phyloP scores from a whole-genome alignment of 2,329 filamentous ascomycete species.

The Chaetothyriales sp. region DNA sequence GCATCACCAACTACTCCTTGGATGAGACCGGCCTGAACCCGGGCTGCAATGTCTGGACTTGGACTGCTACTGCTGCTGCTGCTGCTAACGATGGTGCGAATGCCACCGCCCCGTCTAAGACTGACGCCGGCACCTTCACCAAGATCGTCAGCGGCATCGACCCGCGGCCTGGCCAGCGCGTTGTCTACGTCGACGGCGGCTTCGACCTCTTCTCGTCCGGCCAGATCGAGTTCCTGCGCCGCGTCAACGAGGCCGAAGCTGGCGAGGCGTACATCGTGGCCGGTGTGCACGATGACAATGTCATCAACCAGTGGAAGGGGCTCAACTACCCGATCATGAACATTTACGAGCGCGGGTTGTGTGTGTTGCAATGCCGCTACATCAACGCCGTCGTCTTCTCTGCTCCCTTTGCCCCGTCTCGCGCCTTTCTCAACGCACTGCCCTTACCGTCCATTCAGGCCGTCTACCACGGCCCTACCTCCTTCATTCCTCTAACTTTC shows the following conservation, averaged over 20 bases:
- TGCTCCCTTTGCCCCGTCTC: conserved; percentile 74
- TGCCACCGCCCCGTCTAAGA: conserved; percentile 22
- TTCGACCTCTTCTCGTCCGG: conserved; percentile 95
- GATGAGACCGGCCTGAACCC: conserved; percentile 66
- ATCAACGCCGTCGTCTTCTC: conserved; percentile 77
- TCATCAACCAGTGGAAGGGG: conserved; percentile 93
- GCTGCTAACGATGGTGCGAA: conserved; percentile 17
- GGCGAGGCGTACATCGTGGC: conserved; percentile 72
- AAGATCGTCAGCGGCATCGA: conserved; percentile 56
- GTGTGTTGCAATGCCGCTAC: conserved; percentile 92
- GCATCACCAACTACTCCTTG: conserved; percentile 73
- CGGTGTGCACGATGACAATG: conserved; percentile 83
- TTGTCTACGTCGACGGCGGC: conserved; percentile 91
- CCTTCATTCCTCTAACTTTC: conserved; percentile 65
- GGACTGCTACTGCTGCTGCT: conserved; percentile 31
- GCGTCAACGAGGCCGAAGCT: conserved; percentile 50
- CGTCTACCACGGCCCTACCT: conserved; percentile 92
- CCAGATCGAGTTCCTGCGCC: conserved; percentile 83
- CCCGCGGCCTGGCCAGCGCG: conserved; percentile 59
- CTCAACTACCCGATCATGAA: conserved; percentile 99
- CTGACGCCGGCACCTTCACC: conserved; percentile 49
- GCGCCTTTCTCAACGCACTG: conserved; percentile 57
- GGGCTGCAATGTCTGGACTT: conserved; percentile 74
- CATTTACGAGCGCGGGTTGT: conserved; percentile 88
- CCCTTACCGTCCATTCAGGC: conserved; percentile 60